These are phyloP conservation scores for Aureobasidium sp. DNA, from an alignment of 2,329 filamentous ascomycete species.

Conservation along the genomic window DNA sequence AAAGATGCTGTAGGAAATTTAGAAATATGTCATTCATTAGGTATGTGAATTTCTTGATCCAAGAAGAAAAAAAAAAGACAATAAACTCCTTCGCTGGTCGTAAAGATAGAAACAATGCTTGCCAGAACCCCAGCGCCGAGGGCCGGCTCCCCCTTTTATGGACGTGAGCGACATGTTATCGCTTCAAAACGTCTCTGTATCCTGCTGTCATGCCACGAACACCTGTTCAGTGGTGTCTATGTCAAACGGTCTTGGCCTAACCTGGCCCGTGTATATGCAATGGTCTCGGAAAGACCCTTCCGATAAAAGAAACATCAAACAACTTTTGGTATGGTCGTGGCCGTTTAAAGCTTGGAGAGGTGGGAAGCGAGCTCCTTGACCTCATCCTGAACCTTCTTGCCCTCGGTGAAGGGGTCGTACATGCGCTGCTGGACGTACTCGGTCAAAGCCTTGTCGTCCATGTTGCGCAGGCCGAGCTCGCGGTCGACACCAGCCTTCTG, in stretches of 20 bases:
- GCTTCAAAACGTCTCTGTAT: not conserved
- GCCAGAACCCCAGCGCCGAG: not conserved
- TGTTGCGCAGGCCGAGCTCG: conserved; percentile 52
- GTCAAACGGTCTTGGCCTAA: not conserved
- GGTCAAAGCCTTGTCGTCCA: conserved; percentile 62
- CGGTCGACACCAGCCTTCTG: conserved; percentile 63
- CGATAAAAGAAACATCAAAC: not conserved
- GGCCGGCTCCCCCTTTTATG: not conserved
- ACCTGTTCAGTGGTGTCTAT: not conserved
- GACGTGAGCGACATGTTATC: not conserved
- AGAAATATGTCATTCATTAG: conserved; percentile 6
- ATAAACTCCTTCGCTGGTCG: conserved; percentile 7
- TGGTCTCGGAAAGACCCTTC: not conserved
- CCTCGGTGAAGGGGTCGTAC: conserved; percentile 45
- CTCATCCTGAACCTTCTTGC: conserved; percentile 31
- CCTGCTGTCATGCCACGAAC: conserved; percentile 5
- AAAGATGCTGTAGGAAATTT: too few relatives aligned
- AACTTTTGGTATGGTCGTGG: not conserved
- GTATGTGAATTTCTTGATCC: not conserved
- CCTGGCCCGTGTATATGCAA: conserved; percentile 4
- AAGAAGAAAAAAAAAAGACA: not conserved
- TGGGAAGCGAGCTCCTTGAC: conserved; percentile 21
- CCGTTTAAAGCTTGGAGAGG: conserved; percentile 15
- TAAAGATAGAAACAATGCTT: not conserved
- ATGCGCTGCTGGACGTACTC: conserved; percentile 53